Evolutionary conservation across 805 yeast species (phyloP), one percentile per base, ranked within the genome.

Genomic region (Starmera pachycereana): DNA sequence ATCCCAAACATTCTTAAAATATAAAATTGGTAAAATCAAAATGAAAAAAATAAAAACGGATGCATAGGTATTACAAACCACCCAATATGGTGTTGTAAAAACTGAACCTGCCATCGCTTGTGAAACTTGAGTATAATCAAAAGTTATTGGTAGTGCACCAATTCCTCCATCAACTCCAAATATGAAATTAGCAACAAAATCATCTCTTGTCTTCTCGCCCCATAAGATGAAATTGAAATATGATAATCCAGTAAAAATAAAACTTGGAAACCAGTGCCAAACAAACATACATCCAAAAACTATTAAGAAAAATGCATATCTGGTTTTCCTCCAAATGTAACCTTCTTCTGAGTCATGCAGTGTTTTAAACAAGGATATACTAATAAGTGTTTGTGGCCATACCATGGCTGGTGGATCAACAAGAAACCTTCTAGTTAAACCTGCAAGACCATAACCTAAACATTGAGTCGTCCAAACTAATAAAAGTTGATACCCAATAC

Each of bases 181-280:
- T 33, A 81, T 61, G 38, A 78, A 75, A 47, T 78, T 79, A 6
- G 76, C 69, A 33, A 70, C 64, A 43, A 75, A 72, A 51, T 78
- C 78, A 44, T 76, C 54, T 44, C 61, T 56, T 12, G 60, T 57
- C 37, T 50, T 51, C 19, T 60, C 43, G 33, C 56, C 58, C 64
- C 65, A 61, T n/a, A 58, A 42, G 19, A 63, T 49, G 41, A 66
- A 55, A n/a, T 68, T 72, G 58, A 82, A 81, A 49, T 72, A 71
- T 1, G 78, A 67, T 41, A 81, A 65, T 2, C 76, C 85, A 12
- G 65, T 61, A 60, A 78, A 78, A 19, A 82, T 62, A 51, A 65
- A 79, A 40, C 78, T 81, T 4, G 87, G 86, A 47, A 81, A 59
- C 77, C 81, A 79, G 51, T 74, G 75, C 71, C 78, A 80, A 4